These are phyloP conservation scores for Sordaria brevicollis DNA, from an alignment of 495 filamentous ascomycete species.

Conservation along the genomic window DNA sequence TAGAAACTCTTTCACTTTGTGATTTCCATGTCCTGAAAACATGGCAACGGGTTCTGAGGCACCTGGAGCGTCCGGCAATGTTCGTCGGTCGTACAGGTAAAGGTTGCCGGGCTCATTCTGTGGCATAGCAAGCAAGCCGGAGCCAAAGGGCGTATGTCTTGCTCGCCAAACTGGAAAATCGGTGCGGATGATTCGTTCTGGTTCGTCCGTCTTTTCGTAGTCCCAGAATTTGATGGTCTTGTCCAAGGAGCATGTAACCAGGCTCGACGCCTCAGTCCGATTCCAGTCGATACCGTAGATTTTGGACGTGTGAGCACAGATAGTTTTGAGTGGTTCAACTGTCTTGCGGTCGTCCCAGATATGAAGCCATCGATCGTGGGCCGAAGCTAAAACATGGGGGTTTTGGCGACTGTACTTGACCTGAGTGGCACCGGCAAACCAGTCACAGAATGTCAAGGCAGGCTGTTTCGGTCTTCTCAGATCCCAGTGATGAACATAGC, in stretches of 20 bases:
- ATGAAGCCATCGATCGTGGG: constrained; percentile 74
- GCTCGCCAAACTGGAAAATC: constrained; percentile 88
- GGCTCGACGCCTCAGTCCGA: constrained; percentile 53
- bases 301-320: constrained; percentile 86
- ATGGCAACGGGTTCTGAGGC: constrained; percentile 51
- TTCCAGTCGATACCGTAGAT: constrained; percentile 97
- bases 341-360: constrained; percentile 89
- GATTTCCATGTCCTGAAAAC: constrained; percentile 69
- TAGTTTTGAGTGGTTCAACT: constrained; percentile 66
- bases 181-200: constrained; percentile 66
- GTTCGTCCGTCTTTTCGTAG: constrained; percentile 53
- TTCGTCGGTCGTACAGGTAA: constrained; percentile 72
- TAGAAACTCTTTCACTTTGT: constrained; percentile 86
- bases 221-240: constrained; percentile 95
- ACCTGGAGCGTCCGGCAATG: constrained; percentile 25
- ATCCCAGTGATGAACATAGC: constrained; percentile 92
- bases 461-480: constrained; percentile 65
- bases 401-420: constrained; percentile 93
- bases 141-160: constrained; percentile 86
- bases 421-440: constrained; percentile 90
- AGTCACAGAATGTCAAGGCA: constrained; percentile 78
- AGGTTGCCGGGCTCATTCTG: constrained; percentile 76
- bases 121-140: constrained; percentile 82
- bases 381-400: constrained; percentile 73
- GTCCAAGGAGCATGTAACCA: constrained; percentile 85